Evolutionary conservation across 2,329 filamentous ascomycete species (phyloP).

Genomic region (Arachnomyces sp.): DNA sequence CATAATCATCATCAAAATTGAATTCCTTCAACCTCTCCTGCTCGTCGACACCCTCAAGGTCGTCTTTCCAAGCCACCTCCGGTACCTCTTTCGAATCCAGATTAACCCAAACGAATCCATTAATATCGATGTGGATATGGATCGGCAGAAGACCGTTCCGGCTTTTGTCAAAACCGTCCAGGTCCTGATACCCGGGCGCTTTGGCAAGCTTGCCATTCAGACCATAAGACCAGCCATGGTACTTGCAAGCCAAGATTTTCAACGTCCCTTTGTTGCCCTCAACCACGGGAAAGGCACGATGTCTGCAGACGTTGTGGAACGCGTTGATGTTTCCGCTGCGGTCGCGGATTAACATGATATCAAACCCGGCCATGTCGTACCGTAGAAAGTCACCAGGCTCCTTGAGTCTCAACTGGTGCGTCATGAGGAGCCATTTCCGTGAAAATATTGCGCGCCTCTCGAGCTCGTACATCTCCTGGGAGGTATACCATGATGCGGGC

Average conservation of each 20-base stretch:
- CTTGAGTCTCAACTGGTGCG: slow-evolving; percentile 38
- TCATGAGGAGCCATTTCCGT: slow-evolving; percentile 41
- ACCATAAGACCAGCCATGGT: slow-evolving; percentile 54
- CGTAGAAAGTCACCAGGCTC: slow-evolving; percentile 51
- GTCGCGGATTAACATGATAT: slow-evolving; percentile 48
- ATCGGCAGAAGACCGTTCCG: slow-evolving; percentile 49
- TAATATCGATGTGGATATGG: slow-evolving; percentile 46
- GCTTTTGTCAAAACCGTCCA: slow-evolving; percentile 48
- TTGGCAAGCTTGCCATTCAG: slow-evolving; percentile 52
- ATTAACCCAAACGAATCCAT: slow-evolving; percentile 55
- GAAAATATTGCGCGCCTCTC: slow-evolving; percentile 53
- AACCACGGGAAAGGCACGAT: slow-evolving; percentile 53
- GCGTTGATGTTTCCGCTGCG: slow-evolving; percentile 47
- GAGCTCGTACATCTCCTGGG: slow-evolving; percentile 49
- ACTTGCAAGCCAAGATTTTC: slow-evolving; percentile 50
- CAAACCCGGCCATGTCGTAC: slow-evolving; percentile 50
- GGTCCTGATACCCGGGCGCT: slow-evolving; percentile 50
- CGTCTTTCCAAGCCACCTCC: slow-evolving; percentile 45
- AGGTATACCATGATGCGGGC: slow-evolving; percentile 47
- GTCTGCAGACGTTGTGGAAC: slow-evolving; percentile 55
- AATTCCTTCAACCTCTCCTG: slow-evolving; percentile 42
- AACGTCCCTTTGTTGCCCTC: slow-evolving; percentile 41
- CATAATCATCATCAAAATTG: slow-evolving; percentile 45
- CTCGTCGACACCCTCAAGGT: slow-evolving; percentile 44
- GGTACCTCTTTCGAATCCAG: slow-evolving; percentile 32